phyloP scores from a whole-genome alignment of 176 grass and related monocot species.

The Musa beccarii region DNA sequence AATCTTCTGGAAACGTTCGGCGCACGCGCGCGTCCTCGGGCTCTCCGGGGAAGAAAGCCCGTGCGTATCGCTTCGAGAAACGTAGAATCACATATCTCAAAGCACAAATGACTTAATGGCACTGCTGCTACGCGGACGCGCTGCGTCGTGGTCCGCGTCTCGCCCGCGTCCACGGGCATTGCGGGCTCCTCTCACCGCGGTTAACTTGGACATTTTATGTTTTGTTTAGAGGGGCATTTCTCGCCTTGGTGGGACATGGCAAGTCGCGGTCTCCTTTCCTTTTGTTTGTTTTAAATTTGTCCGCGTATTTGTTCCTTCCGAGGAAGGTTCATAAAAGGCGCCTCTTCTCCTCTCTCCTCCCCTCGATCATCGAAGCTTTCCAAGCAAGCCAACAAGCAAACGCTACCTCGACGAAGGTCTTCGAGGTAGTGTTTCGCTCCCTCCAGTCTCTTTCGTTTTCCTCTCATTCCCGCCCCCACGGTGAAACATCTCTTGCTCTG shows the following conservation, averaged over 20 bases:
- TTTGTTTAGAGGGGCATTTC: neutral
- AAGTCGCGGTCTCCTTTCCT: neutral
- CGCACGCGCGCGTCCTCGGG: neutral
- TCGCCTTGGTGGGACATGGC: neutral
- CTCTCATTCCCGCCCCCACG: neutral
- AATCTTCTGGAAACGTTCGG: neutral
- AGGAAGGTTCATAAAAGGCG: neutral
- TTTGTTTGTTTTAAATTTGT: neutral
- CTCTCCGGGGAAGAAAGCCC: no score
- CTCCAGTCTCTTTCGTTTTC: neutral
- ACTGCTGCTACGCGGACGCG: neutral
- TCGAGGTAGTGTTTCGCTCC: no score
- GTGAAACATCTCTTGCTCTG: no score
- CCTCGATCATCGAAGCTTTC: neutral
- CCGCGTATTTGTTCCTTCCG: neutral
- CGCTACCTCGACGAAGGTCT: neutral
- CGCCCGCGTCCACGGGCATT: neutral
- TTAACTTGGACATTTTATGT: neutral
- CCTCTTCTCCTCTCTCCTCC: neutral
- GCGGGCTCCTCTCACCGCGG: neutral
- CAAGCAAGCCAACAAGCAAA: neutral
- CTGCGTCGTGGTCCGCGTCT: neutral
- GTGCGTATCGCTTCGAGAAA: neutral
- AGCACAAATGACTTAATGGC: neutral
- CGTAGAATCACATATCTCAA: neutral